Evolutionary conservation across 2,329 filamentous ascomycete species (phyloP).

Genomic region (Aspergillus tubingensis): DNA sequence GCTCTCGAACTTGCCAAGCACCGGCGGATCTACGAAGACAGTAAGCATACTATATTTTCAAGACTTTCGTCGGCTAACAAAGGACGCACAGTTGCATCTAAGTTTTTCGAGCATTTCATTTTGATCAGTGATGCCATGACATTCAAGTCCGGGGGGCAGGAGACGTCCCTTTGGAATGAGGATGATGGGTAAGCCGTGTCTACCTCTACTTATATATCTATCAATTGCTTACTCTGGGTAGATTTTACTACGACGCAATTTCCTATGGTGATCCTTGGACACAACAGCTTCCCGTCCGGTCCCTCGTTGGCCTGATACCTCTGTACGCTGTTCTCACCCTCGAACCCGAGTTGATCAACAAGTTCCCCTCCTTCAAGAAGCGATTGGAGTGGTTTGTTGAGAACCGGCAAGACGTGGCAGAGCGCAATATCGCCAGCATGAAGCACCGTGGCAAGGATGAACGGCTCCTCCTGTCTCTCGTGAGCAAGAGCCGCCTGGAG

Average conservation of each 20-base stretch:
- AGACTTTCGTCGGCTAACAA: slow-evolving; percentile 3
- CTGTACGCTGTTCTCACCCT: slow-evolving; percentile 89
- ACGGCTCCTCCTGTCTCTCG: slow-evolving; percentile 81
- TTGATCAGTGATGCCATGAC: slow-evolving; percentile 98
- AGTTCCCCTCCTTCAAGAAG: slow-evolving; percentile 89
- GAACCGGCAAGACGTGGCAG: slow-evolving; percentile 80
- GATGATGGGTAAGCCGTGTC: slow-evolving; percentile 63
- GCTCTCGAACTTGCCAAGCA: slow-evolving; percentile 93
- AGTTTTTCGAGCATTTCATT: slow-evolving; percentile 99
- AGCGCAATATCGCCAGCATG: slow-evolving; percentile 94
- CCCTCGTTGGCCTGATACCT: slow-evolving; percentile 89
- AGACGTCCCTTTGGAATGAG: slow-evolving; percentile 92
- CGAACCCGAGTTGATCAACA: slow-evolving; percentile 90
- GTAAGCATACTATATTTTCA: slow-evolving; percentile 24
- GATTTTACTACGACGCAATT: slow-evolving; percentile 98
- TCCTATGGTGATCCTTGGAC: slow-evolving; percentile 93
- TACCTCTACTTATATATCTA: not conserved
- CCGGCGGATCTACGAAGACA: slow-evolving; percentile 90
- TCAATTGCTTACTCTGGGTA: slow-evolving; percentile 23
- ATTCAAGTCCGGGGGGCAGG: slow-evolving; percentile 69
- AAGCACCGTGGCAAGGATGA: slow-evolving; percentile 86
- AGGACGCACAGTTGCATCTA: slow-evolving; percentile 69
- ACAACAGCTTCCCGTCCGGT: slow-evolving; percentile 88
- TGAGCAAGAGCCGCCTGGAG: slow-evolving; percentile 88
- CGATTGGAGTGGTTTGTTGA: slow-evolving; percentile 92